Evolutionary conservation across 805 yeast species (phyloP), one percentile per base, ranked within the genome.

Genomic region (Grigorovia humatica): DNA sequence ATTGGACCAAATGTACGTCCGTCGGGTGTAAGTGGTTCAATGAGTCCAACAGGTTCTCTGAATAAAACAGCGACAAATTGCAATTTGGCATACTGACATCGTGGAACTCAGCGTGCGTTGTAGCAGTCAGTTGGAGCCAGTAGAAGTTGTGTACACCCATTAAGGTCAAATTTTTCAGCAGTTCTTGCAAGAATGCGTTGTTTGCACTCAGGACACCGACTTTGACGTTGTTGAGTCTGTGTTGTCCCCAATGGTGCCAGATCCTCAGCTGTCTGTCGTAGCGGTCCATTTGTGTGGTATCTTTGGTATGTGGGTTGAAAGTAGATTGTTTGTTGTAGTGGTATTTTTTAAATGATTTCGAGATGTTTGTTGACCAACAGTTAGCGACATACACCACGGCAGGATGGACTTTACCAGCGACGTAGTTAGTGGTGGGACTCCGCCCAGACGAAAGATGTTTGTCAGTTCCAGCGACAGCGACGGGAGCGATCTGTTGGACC

Each of bases 201-300:
- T 81, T 80, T 46, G 80, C 78, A 46, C 82, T 79, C 1, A 50
- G 27, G 2, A 88, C 65, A 51, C 88, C 77, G 2, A 89, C 73
- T 51, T 76, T 80, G 0, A 90, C 71, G 1, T 63, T 59, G 35
- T 78, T 78, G 17, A 91, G 71, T 7, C 73, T 70, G 4, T 65
- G 53, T 61, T 91, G 99, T 2, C 97, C 99, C 11, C 74, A 66
- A 0, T 76, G 60, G 1, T 87, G 89, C 98, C 98, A 91, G 15
- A 91, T 70, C 41, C 97, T 76, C 53, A 91, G 70, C 63, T 91
- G 98, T 42, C 99, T 75, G 66, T 90, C 96, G 63, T 87, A 89
- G 54, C 81, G 81, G 48, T 73, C 72, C 59, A 61, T 61, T 23
- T 23, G 27, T 23, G 27, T n/a, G n/a, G n/a, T n/a, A n/a, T n/a